Base-by-base conservation (phyloP, 306 rosid species). In the Lupinus albus region DNA sequence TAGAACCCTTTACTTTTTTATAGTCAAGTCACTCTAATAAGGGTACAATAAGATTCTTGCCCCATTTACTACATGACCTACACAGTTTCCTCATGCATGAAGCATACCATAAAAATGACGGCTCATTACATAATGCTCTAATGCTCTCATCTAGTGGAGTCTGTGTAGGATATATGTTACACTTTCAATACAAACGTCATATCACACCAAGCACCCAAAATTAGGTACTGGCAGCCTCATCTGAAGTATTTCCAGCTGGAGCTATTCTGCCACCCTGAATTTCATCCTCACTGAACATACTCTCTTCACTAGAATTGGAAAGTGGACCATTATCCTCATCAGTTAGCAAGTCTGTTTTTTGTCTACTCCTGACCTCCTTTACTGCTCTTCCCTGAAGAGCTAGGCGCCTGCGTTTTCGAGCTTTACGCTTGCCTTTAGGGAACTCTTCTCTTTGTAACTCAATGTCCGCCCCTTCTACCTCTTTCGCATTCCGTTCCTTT, bases 361-460 rank as follows among this genome's bases (percentile, higher is more conserved):
- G 87, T 71, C 78, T n/a, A n/a, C n/a, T 20, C 82, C 98, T 83
- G n/a, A 81, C 85, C 49, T 89, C 95, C 74, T 83, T 87, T 32
- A 89, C 84, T 42, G 93, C 97, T 82, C 84, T 83, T 55, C 98
- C 98, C 80, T 89, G 98, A 53, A 89, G 91, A 61, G 91, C 91
- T 12, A 93, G 83, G 57, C 96, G 88, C 84, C 97, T 81, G 71
- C 98, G 94, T 35, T 89, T 93, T 69, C 98, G 75, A 7, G 89
- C 92, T 78, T 93, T 89, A 58, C 98, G 84, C 87, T 93, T 93
- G 53, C 98, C 97, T 84, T 90, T 93, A 1, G 98, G 98, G 78
- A 81, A 84, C 50, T 93, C 97, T 74, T 88, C 98, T 70, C 79
- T 89, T 61, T 79, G 94, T 45, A 91, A 71, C 68, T 88, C 91